phyloP scores from a whole-genome alignment of 768 basidiomycete genomes.

The Lactifluus pinguis region DNA sequence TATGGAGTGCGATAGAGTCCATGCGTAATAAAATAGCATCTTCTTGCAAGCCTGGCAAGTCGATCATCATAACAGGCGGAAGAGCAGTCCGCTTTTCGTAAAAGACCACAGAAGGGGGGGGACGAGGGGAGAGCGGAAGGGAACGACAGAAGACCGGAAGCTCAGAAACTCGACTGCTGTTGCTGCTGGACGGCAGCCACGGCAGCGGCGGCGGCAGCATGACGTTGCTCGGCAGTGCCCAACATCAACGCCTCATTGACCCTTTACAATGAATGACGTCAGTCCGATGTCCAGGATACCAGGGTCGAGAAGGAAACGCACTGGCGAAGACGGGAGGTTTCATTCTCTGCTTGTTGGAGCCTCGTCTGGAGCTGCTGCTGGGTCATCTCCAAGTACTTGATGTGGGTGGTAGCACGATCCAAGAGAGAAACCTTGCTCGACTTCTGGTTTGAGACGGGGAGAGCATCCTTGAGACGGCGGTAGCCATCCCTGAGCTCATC shows the following conservation, averaged over 20 bases:
- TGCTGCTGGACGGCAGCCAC: constrained; percentile 42
- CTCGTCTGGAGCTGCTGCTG: constrained; percentile 66
- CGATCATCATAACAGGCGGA: constrained; percentile 20
- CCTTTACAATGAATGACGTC: constrained; percentile 25
- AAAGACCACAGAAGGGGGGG: constrained; percentile 15
- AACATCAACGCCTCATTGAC: constrained; percentile 89
- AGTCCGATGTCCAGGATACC: background rate
- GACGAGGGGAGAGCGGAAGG: background rate
- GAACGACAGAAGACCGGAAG: constrained; percentile 17
- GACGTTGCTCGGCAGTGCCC: constrained; percentile 66
- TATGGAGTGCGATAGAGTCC: constrained; percentile 17
- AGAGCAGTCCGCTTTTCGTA: constrained; percentile 19
- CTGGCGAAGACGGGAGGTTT: constrained; percentile 70
- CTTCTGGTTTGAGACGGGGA: constrained; percentile 87
- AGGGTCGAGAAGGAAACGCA: constrained; percentile 22
- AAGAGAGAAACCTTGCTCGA: constrained; percentile 86
- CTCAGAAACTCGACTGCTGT: constrained; percentile 39
- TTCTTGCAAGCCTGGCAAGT: constrained; percentile 21
- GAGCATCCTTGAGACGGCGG: constrained; percentile 79
- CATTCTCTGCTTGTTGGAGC: constrained; percentile 69
- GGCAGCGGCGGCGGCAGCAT: constrained; percentile 49
- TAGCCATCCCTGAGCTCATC: constrained; percentile 93
- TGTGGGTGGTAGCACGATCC: constrained; percentile 81
- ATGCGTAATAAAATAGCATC: constrained; percentile 18
- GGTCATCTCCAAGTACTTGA: constrained; percentile 78